A percentile compares a stretch with the other conserved stretches of the same genome.
Evolutionary conservation across 257 asterid genomes (phyloP).

Genomic region (Datura wrightii): DNA sequence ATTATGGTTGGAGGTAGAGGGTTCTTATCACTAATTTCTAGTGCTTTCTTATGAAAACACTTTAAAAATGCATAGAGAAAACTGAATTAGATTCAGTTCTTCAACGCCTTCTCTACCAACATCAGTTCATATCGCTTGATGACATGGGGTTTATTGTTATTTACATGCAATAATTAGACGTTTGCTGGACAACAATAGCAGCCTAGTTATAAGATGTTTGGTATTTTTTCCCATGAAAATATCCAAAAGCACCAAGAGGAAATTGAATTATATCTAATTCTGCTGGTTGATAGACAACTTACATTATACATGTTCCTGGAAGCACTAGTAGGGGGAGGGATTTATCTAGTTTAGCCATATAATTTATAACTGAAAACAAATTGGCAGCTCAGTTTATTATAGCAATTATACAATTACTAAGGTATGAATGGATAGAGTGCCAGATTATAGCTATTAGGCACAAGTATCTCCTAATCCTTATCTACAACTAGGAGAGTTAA

Average conservation of each 20-base stretch:
- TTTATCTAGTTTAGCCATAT: background rate
- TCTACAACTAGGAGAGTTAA: slow-evolving; percentile 60
- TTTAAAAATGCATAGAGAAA: no score
- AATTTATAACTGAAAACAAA: background rate
- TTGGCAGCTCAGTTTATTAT: background rate
- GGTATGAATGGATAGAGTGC: background rate
- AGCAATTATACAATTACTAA: background rate
- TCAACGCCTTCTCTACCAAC: background rate
- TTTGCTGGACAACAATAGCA: background rate
- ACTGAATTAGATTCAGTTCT: background rate
- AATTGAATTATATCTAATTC: background rate
- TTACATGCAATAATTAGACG: no score
- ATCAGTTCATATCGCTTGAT: no score
- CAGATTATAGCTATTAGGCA: background rate
- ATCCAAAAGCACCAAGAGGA: background rate
- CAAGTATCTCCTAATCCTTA: slow-evolving; percentile 18
- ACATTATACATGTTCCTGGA: background rate
- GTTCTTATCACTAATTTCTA: no score
- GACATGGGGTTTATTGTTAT: no score
- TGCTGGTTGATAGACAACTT: background rate
- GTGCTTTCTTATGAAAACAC: no score
- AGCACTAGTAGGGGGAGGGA: background rate
- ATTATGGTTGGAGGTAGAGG: no score
- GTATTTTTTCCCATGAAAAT: background rate
- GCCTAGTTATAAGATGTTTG: background rate